Base-by-base conservation (phyloP, 768 basidiomycete genomes). In the Boletus patriciae region DNA sequence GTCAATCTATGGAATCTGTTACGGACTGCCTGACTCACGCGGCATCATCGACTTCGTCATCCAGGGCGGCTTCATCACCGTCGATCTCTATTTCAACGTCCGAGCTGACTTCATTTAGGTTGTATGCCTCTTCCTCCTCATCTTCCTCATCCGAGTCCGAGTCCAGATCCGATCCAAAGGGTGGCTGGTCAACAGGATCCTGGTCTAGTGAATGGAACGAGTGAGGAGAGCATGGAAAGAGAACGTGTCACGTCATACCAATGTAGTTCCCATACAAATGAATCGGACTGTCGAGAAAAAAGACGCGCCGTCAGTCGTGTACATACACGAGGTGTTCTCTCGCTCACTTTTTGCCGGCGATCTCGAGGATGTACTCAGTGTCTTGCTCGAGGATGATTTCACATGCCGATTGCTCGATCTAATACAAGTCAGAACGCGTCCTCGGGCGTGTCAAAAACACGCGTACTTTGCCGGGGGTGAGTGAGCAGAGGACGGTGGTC, bases 231-330 rank as follows among this genome's bases (percentile, higher is more conserved):
- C 18, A 53, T 16, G 18, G 3, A 33, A 38, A 53, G 36, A 51
- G 37, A 12, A 11, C 46, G 23, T 11, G 21, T 49, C 50, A 36
- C 38, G 37, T 45, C 57, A 44, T 72, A 88, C 89, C 83, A 69
- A 94, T 83, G 72, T 92, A 94, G 73, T 94, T 92, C 52, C 93
- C 92, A 60, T 86, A 85, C 58, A 94, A 74, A 74, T 92, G 84
- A 47, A 94, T 79, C 47, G 86, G 75, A 70, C 88, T 91, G 53
- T 4, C 8, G 51, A 52, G 27, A 57, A n/a, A 31, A 27, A 48
- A 36, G 11, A 50, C 18, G 27, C 49, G 11, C 19, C 10, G 54
- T 67, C 55, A 59, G 64, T 62, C 47, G 31, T 8, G 0, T 15
- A 21, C 38, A 31, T 9, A 11, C 27, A 25, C 15, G 34, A 45